Evolutionary conservation across 2,329 filamentous ascomycete species (phyloP), one percentile per base, ranked within the genome.

Genomic region (Tolypocladium pustulatum): DNA sequence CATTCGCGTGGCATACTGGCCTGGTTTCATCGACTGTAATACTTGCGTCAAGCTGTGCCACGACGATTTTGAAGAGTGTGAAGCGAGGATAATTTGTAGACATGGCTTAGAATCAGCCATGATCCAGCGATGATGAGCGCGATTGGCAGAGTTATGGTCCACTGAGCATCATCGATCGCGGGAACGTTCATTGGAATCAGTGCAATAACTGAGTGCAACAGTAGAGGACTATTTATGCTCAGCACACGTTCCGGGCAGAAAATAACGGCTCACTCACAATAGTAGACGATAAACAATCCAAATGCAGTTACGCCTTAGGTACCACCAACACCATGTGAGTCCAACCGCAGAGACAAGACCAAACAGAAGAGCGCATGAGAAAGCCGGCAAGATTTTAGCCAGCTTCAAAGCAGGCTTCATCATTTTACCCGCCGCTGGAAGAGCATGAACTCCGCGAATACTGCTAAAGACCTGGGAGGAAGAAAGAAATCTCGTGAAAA

Each of bases 1-100:
- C 38, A 77, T 85, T 70, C 80, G 82, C 60, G 74, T 85, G 58
- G 82, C 82, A 27, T 85, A 85, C 74, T 85, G 81, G 80, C 83
- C 83, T 5, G 65, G 65, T 20, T 68, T 75, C 4, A 73, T 82
- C 58, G 75, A 78, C 71, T 85, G 82, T 73, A 72, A 79, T 65
- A 73, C 84, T 64, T 85, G 82, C 71, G 72, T 85, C 60, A 75
- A 76, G 58, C 71, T 85, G 57, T 74, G 70, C 55, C 75, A 80
- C 68, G 68, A 73, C 36, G 77, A 72, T 58, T 36, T 13, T 36
- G 1, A 36, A 36, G 34, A 36, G 34, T 51, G n/a, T 1, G 46
- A 30, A 15, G n/a, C n/a, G n/a, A 51, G 25, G 46, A 25, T 15
- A 32, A 22, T 27, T 38, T 54, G 52, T 36, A 54, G 5, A 17